Percentiles rank a stretch among this genome's conserved stretches.
Conservation (phyloP, 441 rosid genomes). For the Erysimum cheiri region DNA sequence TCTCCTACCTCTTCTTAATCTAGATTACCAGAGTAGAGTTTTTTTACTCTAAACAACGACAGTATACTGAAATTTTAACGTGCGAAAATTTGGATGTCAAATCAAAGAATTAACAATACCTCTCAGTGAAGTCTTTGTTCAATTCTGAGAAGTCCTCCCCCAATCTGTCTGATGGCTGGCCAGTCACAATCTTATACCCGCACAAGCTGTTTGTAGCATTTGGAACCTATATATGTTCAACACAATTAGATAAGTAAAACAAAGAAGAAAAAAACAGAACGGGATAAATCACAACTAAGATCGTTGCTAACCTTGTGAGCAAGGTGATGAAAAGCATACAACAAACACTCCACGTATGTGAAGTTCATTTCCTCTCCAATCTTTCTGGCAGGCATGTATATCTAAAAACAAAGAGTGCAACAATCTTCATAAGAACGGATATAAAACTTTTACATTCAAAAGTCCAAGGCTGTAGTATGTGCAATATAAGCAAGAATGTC, state of each 20-base stretch:
- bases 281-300: conserved; percentile 1
- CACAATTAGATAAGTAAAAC: conserved; percentile 44
- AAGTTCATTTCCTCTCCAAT: conserved; percentile 95
- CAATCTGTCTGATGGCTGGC: conserved; percentile 98
- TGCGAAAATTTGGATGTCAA: conserved; percentile 4
- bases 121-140: conserved; percentile 84
- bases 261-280: not conserved
- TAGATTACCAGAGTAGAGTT: not conserved
- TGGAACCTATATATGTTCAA: conserved; percentile 68
- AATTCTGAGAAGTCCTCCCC: conserved; percentile 97
- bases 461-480: not conserved
- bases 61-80: conserved; percentile 11
- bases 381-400: conserved; percentile 90
- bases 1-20: conserved; percentile 9
- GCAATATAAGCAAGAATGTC: not conserved
- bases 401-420: conserved; percentile 50
- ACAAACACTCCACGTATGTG: conserved; percentile 89
- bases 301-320: conserved; percentile 54
- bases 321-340: conserved; percentile 85
- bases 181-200: conserved; percentile 98
- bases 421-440: conserved; percentile 9
- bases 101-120: conserved; percentile 47
- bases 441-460: conserved; percentile 7
- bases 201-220: conserved; percentile 94
- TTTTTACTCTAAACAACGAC: not conserved